These are phyloP conservation scores for Globisporangium solare DNA, from an alignment of 352 stramenopile genomes.

Conservation along the genomic window DNA sequence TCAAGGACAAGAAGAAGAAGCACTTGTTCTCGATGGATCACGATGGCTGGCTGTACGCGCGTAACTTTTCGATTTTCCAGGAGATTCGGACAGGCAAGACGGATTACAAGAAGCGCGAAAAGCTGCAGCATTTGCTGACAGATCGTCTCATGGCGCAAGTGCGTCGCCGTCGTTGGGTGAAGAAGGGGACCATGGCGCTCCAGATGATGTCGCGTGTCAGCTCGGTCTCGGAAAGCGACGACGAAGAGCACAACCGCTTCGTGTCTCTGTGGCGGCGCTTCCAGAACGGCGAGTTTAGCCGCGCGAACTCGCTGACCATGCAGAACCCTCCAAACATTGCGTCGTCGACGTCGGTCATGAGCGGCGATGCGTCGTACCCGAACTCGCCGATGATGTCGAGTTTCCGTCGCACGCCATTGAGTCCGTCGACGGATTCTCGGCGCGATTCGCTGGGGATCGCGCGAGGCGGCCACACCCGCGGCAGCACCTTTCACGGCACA, in stretches of 20 bases:
- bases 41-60: conserved; percentile 83
- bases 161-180: conserved; percentile 72
- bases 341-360: conserved; percentile 31
- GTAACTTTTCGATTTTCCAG: conserved; percentile 87
- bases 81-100: conserved; percentile 75
- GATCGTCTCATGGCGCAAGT: conserved; percentile 83
- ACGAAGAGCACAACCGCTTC: conserved; percentile 63
- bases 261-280: conserved; percentile 68
- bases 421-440: conserved; percentile 27
- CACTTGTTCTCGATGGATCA: conserved; percentile 82
- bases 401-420: conserved; percentile 49
- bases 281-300: conserved; percentile 58
- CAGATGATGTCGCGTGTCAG: conserved; percentile 33
- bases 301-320: conserved; percentile 63
- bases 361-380: conserved; percentile 51
- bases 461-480: conserved; percentile 3
- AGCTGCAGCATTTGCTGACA: conserved; percentile 81
- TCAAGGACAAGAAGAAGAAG: conserved; percentile 77
- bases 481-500: conserved; percentile 9
- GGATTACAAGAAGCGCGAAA: conserved; percentile 75
- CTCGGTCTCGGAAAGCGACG: conserved; percentile 60
- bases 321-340: conserved; percentile 23
- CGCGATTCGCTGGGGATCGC: conserved; percentile 12
- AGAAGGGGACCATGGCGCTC: conserved; percentile 46
- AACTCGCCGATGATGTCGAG: conserved; percentile 55